Evolutionary conservation across 1,139 yeast genomes (phyloP).

Genomic region (Saccharomyces hybrid): DNA sequence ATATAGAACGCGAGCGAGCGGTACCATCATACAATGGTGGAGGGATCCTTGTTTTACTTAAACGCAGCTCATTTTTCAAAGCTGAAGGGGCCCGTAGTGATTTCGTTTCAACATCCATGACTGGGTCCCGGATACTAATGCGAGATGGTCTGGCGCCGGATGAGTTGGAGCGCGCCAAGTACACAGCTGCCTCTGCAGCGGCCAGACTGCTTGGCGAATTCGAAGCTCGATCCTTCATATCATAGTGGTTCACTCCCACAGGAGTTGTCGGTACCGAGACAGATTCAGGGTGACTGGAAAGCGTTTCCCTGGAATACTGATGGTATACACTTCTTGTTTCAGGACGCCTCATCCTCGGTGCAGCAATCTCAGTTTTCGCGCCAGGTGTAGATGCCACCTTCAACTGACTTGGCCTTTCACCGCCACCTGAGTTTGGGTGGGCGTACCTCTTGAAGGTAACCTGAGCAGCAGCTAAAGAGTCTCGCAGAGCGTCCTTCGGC

Average conservation of each 20-base stretch:
- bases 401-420: background rate
- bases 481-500: slow-evolving; percentile 11
- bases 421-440: too few relatives aligned
- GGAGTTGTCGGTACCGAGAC: background rate
- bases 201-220: background rate
- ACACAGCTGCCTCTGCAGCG: background rate
- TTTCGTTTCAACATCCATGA: background rate
- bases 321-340: background rate
- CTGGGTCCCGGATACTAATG: background rate
- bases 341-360: background rate
- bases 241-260: background rate
- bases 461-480: slow-evolving; percentile 23
- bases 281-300: background rate
- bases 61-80: background rate
- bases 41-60: background rate
- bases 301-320: background rate
- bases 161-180: background rate
- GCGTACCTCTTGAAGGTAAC: slow-evolving; percentile 21
- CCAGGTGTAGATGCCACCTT: background rate
- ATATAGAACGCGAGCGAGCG: background rate
- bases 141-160: background rate
- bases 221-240: background rate
- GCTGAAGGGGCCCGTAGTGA: background rate
- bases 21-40: background rate
- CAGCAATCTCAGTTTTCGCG: background rate